A percentile compares a stretch with the other conserved stretches of the same genome.
These are phyloP conservation scores for Candida silvatica DNA, from an alignment of 805 yeast species.

Conservation along the genomic window DNA sequence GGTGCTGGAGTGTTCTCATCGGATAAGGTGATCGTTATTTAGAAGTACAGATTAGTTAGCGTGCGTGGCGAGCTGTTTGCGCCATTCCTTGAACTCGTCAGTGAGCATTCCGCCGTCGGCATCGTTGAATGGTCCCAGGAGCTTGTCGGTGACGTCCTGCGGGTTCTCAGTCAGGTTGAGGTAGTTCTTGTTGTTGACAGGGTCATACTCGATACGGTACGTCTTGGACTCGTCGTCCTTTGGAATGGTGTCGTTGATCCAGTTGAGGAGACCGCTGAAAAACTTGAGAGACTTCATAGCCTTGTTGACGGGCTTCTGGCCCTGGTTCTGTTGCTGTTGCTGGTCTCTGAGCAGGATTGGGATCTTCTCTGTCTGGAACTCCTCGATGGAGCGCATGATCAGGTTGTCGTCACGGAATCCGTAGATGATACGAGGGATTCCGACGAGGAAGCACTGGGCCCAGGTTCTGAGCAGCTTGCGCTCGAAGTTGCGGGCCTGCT, in stretches of 20 bases:
- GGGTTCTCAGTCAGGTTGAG: slow-evolving; percentile 38
- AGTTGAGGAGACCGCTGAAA: slow-evolving; percentile 77
- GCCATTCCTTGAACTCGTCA: slow-evolving; percentile 44
- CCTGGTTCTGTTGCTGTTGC: slow-evolving; percentile 23
- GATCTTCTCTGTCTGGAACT: slow-evolving; percentile 66
- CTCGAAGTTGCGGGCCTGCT: slow-evolving; percentile 61
- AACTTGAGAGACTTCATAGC: slow-evolving; percentile 78
- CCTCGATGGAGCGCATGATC: slow-evolving; percentile 60
- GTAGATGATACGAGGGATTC: slow-evolving; percentile 70
- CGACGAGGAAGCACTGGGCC: slow-evolving; percentile 90
- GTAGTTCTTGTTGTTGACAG: slow-evolving; percentile 40
- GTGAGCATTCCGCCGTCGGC: slow-evolving; percentile 31
- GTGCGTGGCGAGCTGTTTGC: not conserved
- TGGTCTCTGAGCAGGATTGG: slow-evolving; percentile 59
- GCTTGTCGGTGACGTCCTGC: slow-evolving; percentile 16
- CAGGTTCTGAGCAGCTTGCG: slow-evolving; percentile 71
- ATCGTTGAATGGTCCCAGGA: slow-evolving; percentile 29
- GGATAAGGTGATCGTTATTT: not conserved
- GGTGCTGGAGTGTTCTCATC: too few relatives aligned
- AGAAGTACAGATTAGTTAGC: not conserved
- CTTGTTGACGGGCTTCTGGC: slow-evolving; percentile 34
- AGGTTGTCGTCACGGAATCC: slow-evolving; percentile 80
- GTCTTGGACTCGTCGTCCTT: slow-evolving; percentile 39
- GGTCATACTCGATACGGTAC: slow-evolving; percentile 49
- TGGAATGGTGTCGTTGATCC: slow-evolving; percentile 56